These are phyloP conservation scores for Quercus parvula DNA, from an alignment of 306 rosid species.

Conservation along the genomic window DNA sequence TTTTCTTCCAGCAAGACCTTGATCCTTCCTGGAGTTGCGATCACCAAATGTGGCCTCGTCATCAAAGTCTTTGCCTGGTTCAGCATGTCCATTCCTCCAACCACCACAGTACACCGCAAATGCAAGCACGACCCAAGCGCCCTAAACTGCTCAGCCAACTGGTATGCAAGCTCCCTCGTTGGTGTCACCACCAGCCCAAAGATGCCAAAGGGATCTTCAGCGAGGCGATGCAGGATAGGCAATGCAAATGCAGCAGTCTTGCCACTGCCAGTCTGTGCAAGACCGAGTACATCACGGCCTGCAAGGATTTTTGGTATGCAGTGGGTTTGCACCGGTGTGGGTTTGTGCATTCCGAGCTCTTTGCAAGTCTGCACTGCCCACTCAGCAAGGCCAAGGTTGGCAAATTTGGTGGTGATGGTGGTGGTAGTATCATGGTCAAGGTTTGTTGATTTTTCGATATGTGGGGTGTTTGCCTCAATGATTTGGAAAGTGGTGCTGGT, in stretches of 20 bases:
- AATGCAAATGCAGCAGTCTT: constrained; percentile 95
- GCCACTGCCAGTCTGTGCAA: constrained; percentile 84
- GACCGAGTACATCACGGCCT: constrained; percentile 73
- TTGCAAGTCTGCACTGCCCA: constrained; percentile 64
- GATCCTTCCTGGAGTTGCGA: constrained; percentile 84
- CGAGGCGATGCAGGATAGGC: constrained; percentile 74
- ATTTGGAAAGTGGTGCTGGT: background rate
- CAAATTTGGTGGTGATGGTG: constrained; percentile 24
- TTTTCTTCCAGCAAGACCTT: constrained; percentile 59
- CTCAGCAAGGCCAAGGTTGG: constrained; percentile 61
- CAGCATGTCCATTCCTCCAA: constrained; percentile 84
- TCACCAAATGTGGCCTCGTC: constrained; percentile 74
- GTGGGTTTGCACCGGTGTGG: constrained; percentile 60
- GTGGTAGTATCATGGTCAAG: background rate
- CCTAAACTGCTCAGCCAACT: constrained; percentile 74
- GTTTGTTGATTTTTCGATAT: constrained; percentile 17
- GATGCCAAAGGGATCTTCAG: constrained; percentile 66
- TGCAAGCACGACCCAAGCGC: constrained; percentile 68
- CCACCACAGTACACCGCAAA: constrained; percentile 62
- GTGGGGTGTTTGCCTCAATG: background rate
- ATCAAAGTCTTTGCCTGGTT: constrained; percentile 53
- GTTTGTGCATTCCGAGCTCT: constrained; percentile 65
- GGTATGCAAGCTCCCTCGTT: constrained; percentile 79
- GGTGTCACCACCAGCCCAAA: constrained; percentile 80
- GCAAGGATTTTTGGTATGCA: constrained; percentile 73